Base-by-base conservation (phyloP, 163 green algal species). In the Scenedesmus sp. region DNA sequence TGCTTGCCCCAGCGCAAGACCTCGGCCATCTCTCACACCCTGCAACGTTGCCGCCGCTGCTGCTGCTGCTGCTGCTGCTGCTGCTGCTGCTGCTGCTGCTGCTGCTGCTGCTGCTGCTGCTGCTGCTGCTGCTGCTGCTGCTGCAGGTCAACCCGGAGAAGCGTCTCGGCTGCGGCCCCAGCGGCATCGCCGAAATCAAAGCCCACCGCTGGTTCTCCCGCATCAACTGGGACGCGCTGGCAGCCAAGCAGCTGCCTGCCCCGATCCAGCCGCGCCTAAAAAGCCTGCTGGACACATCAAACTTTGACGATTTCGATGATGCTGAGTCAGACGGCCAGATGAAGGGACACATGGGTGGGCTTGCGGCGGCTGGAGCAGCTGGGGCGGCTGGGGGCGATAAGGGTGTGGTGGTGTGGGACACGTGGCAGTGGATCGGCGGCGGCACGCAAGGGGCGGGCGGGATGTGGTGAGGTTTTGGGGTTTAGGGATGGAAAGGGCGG, bases 301-400 rank as follows among this genome's bases (percentile, higher is more conserved):
- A 98, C 94, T 97, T 98, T 91, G 96, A 97, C 76, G 95, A 94
- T 73, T 97, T 96, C 91, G 95, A 97, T 26, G 96, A 97, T 77
- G 86, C 94, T 7, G 94, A 95, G 76, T 26, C 94, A 0, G 82
- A 88, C 7, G 88, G 77, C 6, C 87, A 85, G 2, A 5, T 2
- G 2, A 15, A 34, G 81, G 52, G 81, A 3, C 81, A n/a, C 34
- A 34, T 34, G 54, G 34, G 52, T 4, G 87, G 76, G 3, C 23
- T 64, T 9, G 57, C 10, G 15, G 23, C 12, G 13, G 81, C 52
- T 1, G 52, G 23, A 0, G 81, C 54, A 5, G 81, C 12, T 2
- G 81, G 81, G 4, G n/a, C 4, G 4, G 23, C 9, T 6, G 16
- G 34, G n/a, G 52, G 66, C 7, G 87, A 70, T 20, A 91, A 91